Evolutionary conservation across 169 alveolate genomes (phyloP), one percentile per base, ranked within the genome.

Genomic region (Cryptosporidium ryanae): DNA sequence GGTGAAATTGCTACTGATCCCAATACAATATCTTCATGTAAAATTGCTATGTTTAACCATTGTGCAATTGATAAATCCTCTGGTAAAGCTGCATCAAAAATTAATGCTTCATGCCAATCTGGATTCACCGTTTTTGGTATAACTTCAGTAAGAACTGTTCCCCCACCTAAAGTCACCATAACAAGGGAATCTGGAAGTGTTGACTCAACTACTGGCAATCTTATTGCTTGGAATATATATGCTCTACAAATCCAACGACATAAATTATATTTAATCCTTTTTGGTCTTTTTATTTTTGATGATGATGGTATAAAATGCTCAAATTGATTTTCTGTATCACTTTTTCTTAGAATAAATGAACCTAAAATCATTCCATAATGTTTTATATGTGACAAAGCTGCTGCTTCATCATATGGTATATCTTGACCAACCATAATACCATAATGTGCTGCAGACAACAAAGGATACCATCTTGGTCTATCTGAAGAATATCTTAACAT

Each of bases 1-100:
- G 87, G 87, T 25, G 87, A 76, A 23, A 76, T 76, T 6, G 87
- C 87, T 17, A 61, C 87, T 32, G 87, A 76, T 1, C 87, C 87
- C 17, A 76, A 61, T 23, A 76, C 87, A 44, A 76, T 44, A 59
- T 76, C 87, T 15, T 76, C 87, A 61, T 76, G 87, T 18, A 76
- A 76, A n/a, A 76, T 44, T 23, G 87, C 87, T 38, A 76, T 76
- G 43, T 76, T 76, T 23, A 76, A 21, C 87, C 87, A 76, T 61
- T 76, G 87, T 38, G 87, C 87, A 59, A 76, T 61, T n/a, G 87
- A 76, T 38, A 76, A 65, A 61, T 76, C 87, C n/a, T 76, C 87
- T 55, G 87, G 87, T 27, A 76, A 50, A 17, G 87, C 87, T 34
- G 87, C 87, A 76, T 76, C 87, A 76, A 76, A 76, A 59, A 76